Conservation (phyloP, 139 green algal genomes). For the Edaphochlamys debaryana region DNA sequence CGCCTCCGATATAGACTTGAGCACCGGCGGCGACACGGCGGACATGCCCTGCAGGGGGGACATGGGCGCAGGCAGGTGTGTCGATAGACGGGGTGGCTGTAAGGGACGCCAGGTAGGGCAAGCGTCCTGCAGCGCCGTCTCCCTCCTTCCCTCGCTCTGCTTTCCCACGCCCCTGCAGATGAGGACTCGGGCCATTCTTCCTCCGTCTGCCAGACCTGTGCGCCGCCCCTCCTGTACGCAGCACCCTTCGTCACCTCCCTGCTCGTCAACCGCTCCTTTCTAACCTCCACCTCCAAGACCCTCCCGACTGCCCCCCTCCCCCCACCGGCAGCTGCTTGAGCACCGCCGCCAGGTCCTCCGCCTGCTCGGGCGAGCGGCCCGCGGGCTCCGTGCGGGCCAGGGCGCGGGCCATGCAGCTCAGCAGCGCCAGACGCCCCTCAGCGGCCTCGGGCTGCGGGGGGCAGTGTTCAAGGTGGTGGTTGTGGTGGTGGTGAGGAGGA, state of each 20-base stretch:
- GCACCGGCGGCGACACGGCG: neutral
- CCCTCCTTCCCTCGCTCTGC: too few relatives aligned
- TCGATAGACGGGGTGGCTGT: neutral
- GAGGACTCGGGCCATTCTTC: too few relatives aligned
- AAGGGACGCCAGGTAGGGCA: too few relatives aligned
- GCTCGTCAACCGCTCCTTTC: too few relatives aligned
- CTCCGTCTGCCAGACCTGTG: too few relatives aligned
- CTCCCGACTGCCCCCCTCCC: too few relatives aligned
- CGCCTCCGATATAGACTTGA: neutral
- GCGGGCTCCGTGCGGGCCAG: neutral
- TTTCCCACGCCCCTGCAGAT: neutral
- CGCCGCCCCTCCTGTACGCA: too few relatives aligned
- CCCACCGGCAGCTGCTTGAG: constrained; percentile 21
- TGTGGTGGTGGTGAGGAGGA: too few relatives aligned
- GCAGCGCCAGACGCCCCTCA: constrained; percentile 6
- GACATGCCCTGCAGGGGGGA: neutral
- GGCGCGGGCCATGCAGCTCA: constrained; percentile 5
- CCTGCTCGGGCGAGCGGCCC: neutral
- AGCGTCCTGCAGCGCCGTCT: too few relatives aligned
- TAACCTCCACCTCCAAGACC: too few relatives aligned
- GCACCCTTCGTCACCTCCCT: too few relatives aligned
- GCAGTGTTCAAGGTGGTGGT: neutral
- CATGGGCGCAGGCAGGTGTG: neutral
- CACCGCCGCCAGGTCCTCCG: constrained; percentile 29
- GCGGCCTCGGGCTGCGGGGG: constrained; percentile 7